A percentile compares a stretch with the other conserved stretches of the same genome.
phyloP scores from a whole-genome alignment of 1,284 basidiomycete species.

The Trametes hirsuta region DNA sequence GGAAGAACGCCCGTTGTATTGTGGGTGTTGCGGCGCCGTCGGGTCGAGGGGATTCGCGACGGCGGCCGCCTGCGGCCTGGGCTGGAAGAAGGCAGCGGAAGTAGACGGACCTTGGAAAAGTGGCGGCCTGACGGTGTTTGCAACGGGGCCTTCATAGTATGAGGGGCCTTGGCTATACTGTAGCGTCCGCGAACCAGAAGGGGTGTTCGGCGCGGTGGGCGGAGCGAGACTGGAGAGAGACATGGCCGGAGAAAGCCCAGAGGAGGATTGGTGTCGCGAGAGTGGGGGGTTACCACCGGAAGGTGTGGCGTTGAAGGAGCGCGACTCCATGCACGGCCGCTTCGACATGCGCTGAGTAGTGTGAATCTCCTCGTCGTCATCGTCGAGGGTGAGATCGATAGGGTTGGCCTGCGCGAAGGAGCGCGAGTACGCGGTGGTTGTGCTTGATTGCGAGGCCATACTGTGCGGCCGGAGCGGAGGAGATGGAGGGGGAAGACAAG shows the following conservation, averaged over 20 bases:
- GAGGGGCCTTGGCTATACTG: conserved; percentile 9
- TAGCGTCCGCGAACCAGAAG: conserved; percentile 6
- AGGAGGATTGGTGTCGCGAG: conserved; percentile 30
- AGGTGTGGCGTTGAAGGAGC: conserved; percentile 31
- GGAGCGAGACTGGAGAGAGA: conserved; percentile 31
- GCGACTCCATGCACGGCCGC: conserved; percentile 26
- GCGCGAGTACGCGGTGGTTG: conserved; percentile 21
- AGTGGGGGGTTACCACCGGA: conserved; percentile 13
- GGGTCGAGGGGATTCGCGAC: conserved; percentile 22
- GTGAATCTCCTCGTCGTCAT: conserved; percentile 33
- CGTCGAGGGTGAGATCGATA: conserved; percentile 39
- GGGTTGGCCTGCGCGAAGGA: conserved; percentile 32
- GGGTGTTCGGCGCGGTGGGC: conserved; percentile 4
- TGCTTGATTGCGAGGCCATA: conserved; percentile 25
- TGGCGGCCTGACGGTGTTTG: conserved; percentile 24
- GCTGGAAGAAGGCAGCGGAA: conserved; percentile 38
- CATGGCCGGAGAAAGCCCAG: conserved; percentile 37
- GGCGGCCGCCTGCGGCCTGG: conserved; percentile 23
- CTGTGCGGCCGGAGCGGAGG: not conserved
- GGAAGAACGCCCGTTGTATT: not conserved
- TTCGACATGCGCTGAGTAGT: conserved; percentile 31
- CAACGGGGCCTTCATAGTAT: conserved; percentile 18
- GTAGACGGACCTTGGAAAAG: conserved; percentile 34
- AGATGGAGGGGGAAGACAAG: not conserved
- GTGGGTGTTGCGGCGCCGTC: not conserved